phyloP scores from a whole-genome alignment of 2,329 filamentous ascomycete genomes.

The Penicillium sp. region DNA sequence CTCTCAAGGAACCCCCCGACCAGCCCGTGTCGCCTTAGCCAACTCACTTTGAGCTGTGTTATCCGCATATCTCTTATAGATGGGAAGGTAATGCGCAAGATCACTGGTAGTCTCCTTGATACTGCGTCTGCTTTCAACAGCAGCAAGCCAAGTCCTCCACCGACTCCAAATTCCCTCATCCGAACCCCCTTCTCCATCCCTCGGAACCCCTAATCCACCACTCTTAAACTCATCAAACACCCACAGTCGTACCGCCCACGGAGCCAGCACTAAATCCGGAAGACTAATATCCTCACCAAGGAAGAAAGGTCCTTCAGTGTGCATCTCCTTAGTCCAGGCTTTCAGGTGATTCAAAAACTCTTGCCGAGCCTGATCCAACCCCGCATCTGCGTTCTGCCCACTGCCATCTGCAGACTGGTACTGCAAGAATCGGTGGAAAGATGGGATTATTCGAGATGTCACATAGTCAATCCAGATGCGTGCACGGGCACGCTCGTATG shows the following conservation, averaged over 20 bases:
- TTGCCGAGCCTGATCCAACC: constrained; percentile 54
- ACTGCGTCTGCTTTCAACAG: constrained; percentile 60
- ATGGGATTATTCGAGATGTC: constrained; percentile 64
- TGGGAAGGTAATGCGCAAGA: constrained; percentile 64
- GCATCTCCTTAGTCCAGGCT: constrained; percentile 63
- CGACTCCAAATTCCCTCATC: constrained; percentile 62
- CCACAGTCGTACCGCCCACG: constrained; percentile 71
- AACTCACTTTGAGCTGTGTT: constrained; percentile 63
- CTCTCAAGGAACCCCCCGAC: constrained; percentile 60
- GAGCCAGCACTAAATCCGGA: constrained; percentile 69
- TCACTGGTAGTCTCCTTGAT: constrained; percentile 68
- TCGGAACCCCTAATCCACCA: constrained; percentile 53
- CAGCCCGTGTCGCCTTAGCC: constrained; percentile 62
- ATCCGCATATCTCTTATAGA: constrained; percentile 68
- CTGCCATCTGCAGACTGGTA: constrained; percentile 38
- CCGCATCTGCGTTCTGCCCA: constrained; percentile 32
- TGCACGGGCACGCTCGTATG: constrained; percentile 64
- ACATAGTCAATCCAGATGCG: constrained; percentile 75
- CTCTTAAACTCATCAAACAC: constrained; percentile 74
- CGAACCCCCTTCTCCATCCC: constrained; percentile 35
- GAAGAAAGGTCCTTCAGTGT: constrained; percentile 65
- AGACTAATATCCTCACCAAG: constrained; percentile 62
- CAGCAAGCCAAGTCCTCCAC: constrained; percentile 65
- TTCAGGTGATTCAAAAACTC: constrained; percentile 62
- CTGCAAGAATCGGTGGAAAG: constrained; percentile 64